phyloP scores from a whole-genome alignment of 176 grass and related monocot species.

The Leersia perrieri region DNA sequence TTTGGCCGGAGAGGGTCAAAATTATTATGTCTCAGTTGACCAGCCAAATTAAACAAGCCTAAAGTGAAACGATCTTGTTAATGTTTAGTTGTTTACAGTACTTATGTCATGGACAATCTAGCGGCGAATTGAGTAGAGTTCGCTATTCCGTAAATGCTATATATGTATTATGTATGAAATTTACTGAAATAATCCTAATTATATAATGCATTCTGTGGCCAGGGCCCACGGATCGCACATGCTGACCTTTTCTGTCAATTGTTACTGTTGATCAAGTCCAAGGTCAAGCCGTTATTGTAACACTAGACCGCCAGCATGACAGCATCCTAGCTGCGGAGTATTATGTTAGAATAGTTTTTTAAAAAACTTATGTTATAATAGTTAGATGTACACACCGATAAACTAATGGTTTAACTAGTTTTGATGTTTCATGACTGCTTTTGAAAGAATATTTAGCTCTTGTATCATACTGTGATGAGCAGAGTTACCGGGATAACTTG shows the following conservation, averaged over 20 bases:
- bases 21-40: not conserved
- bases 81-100: not conserved
- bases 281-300: not conserved
- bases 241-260: not conserved
- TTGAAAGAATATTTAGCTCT: no score
- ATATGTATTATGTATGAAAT: no score
- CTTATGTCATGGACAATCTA: not conserved
- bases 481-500: no score
- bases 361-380: no score
- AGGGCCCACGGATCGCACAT: not conserved
- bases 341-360: no score
- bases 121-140: not conserved
- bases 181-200: not conserved
- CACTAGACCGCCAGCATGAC: no score
- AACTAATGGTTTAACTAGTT: no score
- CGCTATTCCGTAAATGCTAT: no score
- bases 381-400: no score
- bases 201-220: not conserved
- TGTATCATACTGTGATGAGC: no score
- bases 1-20: not conserved
- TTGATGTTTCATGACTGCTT: no score
- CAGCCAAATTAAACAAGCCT: not conserved
- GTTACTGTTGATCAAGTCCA: not conserved
- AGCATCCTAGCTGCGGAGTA: not conserved
- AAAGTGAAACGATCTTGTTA: not conserved